Conservation (phyloP, 116 monocot species). For the Phalaenopsis hybrid region DNA sequence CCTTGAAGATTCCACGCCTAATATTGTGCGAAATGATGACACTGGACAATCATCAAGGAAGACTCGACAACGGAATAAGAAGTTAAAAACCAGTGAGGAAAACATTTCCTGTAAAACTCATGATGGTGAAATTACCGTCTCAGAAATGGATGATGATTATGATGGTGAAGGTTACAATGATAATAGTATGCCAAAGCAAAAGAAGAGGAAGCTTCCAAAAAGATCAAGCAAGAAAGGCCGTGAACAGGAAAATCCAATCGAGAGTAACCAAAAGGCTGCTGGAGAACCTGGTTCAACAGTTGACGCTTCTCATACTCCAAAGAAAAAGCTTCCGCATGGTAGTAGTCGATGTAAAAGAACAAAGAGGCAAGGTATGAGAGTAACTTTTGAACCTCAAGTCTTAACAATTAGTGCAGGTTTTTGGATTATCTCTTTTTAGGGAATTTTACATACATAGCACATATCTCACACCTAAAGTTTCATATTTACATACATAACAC, state of each 20-base stretch:
- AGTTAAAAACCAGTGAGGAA: constrained; percentile 9
- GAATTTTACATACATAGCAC: no score
- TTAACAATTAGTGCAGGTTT: neutral
- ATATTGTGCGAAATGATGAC: constrained; percentile 15
- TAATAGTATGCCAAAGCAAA: constrained; percentile 22
- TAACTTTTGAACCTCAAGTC: neutral
- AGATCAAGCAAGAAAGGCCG: constrained; percentile 14
- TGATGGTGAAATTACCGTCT: constrained; percentile 15
- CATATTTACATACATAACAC: no score
- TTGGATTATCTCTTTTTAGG: neutral
- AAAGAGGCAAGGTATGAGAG: constrained; percentile 45
- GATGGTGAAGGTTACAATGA: constrained; percentile 32
- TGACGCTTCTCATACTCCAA: constrained; percentile 18
- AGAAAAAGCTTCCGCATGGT: constrained; percentile 53
- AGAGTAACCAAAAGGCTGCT: constrained; percentile 23
- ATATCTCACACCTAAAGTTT: no score
- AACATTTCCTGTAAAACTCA: constrained; percentile 12
- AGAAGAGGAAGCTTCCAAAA: constrained; percentile 16
- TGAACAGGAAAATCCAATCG: constrained; percentile 23
- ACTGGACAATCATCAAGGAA: constrained; percentile 12
- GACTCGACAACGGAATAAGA: constrained; percentile 18
- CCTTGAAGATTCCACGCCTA: neutral
- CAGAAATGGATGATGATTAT: constrained; percentile 19
- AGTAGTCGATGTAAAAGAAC: constrained; percentile 32
- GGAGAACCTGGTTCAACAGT: constrained; percentile 12